Percentiles rank a stretch among this genome's conserved stretches.
phyloP scores from a whole-genome alignment of 1,284 basidiomycete species.

The Cystobasidiaceae sp. region DNA sequence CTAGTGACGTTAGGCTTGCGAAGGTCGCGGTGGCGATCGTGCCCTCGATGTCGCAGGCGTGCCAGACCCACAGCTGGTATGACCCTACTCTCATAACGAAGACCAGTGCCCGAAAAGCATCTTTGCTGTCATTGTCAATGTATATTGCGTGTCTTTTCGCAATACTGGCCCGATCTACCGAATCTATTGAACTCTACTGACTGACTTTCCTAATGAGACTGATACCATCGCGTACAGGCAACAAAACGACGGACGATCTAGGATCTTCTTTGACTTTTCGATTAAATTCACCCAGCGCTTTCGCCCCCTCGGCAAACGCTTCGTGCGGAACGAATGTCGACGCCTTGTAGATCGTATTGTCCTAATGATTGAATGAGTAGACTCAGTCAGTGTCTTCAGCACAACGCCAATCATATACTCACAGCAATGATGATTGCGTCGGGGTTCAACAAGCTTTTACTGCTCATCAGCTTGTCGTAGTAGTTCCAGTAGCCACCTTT shows the following conservation, averaged over 20 bases:
- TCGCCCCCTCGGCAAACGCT: constrained; percentile 25
- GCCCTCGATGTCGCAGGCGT: too few species aligned
- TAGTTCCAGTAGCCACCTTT: constrained; percentile 44
- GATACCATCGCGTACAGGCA: constrained; percentile 46
- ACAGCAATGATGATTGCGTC: constrained; percentile 43
- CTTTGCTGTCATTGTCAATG: too few species aligned
- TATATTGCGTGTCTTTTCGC: too few species aligned
- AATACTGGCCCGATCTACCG: too few species aligned
- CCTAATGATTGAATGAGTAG: constrained; percentile 22
- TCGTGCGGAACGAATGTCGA: constrained; percentile 1
- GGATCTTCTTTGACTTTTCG: constrained; percentile 40
- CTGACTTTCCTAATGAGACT: constrained; percentile 43
- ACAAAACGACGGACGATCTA: constrained; percentile 40
- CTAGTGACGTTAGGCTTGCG: too few species aligned
- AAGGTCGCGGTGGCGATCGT: too few species aligned
- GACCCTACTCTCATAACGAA: too few species aligned
- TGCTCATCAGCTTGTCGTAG: constrained; percentile 41
- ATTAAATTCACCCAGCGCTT: constrained; percentile 44
- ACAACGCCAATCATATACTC: background rate
- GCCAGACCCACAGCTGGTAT: too few species aligned
- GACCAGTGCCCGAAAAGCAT: too few species aligned
- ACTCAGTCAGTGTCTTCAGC: background rate
- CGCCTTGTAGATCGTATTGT: constrained; percentile 47
- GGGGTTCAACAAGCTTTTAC: constrained; percentile 36
- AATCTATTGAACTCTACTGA: too few species aligned